These are phyloP conservation scores for Pinus albicaulis DNA, from an alignment of 75 land plant genomes.

Conservation along the genomic window DNA sequence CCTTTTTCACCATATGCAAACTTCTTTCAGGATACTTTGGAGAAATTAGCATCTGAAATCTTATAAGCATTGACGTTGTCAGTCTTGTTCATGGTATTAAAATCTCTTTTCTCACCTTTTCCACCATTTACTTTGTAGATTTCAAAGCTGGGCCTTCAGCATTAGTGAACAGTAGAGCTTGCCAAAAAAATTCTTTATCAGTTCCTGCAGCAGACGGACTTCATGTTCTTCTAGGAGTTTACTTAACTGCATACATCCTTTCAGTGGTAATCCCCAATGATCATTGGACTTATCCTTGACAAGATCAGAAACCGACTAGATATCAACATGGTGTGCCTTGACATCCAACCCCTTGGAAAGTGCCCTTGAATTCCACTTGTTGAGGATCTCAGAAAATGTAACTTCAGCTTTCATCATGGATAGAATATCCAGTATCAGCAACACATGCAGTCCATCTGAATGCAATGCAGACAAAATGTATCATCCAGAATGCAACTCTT, in stretches of 20 bases:
- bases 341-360: neutral
- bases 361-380: neutral
- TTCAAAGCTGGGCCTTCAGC: neutral
- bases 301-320: neutral
- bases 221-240: neutral
- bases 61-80: neutral
- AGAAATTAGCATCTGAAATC: neutral
- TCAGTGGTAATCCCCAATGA: constrained; percentile 2
- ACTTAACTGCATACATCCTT: neutral
- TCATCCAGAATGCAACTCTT: constrained; percentile 1
- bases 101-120: constrained; percentile 5
- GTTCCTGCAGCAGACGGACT: neutral
- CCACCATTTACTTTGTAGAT: neutral
- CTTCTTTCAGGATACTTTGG: neutral
- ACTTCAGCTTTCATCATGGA: neutral
- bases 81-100: neutral
- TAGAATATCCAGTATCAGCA: neutral
- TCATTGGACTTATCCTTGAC: neutral
- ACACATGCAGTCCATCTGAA: neutral
- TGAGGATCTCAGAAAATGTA: constrained; percentile 1
- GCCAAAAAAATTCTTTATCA: neutral
- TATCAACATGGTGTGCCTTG: neutral
- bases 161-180: neutral
- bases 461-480: too few species aligned
- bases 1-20: neutral